These are phyloP conservation scores for Chlorencoelia australis DNA, from an alignment of 2,329 filamentous ascomycete species.

Conservation along the genomic window DNA sequence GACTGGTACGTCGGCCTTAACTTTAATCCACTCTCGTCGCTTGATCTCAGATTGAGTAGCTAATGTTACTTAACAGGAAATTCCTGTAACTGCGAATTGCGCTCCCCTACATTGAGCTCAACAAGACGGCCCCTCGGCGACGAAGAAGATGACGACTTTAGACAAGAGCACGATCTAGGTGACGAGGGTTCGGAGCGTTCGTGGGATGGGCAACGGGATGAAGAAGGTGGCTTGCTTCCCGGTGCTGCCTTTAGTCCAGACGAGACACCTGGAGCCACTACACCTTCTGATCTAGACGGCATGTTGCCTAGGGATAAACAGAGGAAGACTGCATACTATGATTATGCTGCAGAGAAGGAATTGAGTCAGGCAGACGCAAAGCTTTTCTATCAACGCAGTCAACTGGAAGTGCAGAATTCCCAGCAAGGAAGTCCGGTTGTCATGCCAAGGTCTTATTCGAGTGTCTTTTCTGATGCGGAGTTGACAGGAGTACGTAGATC, in stretches of 20 bases:
- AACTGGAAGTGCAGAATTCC: slow-evolving; percentile 40
- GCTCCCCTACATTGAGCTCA: too few species aligned
- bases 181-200: slow-evolving; percentile 11
- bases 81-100: too few species aligned
- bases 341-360: slow-evolving; percentile 86
- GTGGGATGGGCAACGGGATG: slow-evolving; percentile 13
- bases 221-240: slow-evolving; percentile 19
- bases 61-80: too few species aligned
- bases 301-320: slow-evolving; percentile 52
- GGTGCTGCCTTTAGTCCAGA: slow-evolving; percentile 19
- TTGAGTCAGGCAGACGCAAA: slow-evolving; percentile 93
- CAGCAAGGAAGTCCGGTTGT: slow-evolving; percentile 24
- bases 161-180: slow-evolving; percentile 2
- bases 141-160: slow-evolving; percentile 13
- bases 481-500: slow-evolving; percentile 16
- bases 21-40: too few species aligned
- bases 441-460: slow-evolving; percentile 18
- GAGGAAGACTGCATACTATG: slow-evolving; percentile 77
- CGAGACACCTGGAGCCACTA: slow-evolving; percentile 15
- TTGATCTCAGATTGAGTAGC: too few species aligned
- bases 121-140: too few species aligned
- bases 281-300: slow-evolving; percentile 24
- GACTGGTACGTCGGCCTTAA: too few species aligned
- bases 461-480: slow-evolving; percentile 17
- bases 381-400: slow-evolving; percentile 87